Conservation (phyloP, 257 asterid genomes). For the Solanum rostratum region DNA sequence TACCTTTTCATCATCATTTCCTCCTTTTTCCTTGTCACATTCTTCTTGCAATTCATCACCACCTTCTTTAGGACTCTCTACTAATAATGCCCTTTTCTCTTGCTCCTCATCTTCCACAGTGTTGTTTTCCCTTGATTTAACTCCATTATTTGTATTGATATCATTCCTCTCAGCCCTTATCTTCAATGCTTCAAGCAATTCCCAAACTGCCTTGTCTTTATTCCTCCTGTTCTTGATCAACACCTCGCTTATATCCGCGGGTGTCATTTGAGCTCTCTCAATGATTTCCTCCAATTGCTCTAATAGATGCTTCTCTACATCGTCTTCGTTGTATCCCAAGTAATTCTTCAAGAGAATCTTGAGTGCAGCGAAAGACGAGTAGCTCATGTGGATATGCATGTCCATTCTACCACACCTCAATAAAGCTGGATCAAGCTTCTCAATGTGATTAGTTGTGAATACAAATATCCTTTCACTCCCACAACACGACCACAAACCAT, state of each 20-base stretch:
- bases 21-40: not conserved
- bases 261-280: slow-evolving; percentile 67
- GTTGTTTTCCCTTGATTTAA: not conserved
- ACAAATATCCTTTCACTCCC: slow-evolving; percentile 93
- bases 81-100: slow-evolving; percentile 57
- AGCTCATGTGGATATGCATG: slow-evolving; percentile 89
- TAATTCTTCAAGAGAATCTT: slow-evolving; percentile 68
- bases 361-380: slow-evolving; percentile 48
- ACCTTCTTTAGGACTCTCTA: slow-evolving; percentile 34
- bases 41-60: not conserved
- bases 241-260: slow-evolving; percentile 86
- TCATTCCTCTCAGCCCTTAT: slow-evolving; percentile 32
- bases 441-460: slow-evolving; percentile 87
- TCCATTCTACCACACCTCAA: slow-evolving; percentile 94
- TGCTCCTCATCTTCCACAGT: slow-evolving; percentile 23
- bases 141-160: not conserved
- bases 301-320: slow-evolving; percentile 18
- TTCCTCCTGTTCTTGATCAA: slow-evolving; percentile 69
- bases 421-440: slow-evolving; percentile 89
- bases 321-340: slow-evolving; percentile 41
- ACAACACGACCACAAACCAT: slow-evolving; percentile 94
- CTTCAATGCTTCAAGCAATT: slow-evolving; percentile 39
- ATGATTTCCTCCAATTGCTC: slow-evolving; percentile 36
- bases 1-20: not conserved
- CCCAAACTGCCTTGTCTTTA: slow-evolving; percentile 39